Base-by-base conservation (phyloP, 371 early-diverging fungal genomes). In the Sporodiniella umbellata region DNA sequence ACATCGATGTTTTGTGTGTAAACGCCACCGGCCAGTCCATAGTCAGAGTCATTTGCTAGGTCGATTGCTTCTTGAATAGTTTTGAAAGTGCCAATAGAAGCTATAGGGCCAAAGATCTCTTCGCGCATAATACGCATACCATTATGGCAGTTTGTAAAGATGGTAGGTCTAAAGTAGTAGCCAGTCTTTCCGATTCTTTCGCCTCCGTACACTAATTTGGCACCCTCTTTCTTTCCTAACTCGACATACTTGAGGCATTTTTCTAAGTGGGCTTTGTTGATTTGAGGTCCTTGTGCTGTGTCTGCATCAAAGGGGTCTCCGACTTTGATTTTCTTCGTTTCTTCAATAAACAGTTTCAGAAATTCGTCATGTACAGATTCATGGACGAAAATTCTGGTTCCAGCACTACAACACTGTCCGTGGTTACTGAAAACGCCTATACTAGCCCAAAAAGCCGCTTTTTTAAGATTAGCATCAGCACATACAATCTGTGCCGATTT, bases 41-140 rank as follows among this genome's bases (percentile, higher is more conserved):
- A 95, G 19, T 74, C 71, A 24, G 87, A 84, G 43, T 83, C 79
- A 65, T 92, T 89, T 43, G 92, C 93, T 1, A 78, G 66, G 33
- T 74, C 79, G 24, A 94, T 71, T 4, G 83, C 94, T 52, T 93
- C 93, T 17, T 92, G 88, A 5, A 87, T 58, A 1, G 73, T 74
- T 43, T 75, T 78, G 62, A 94, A 93, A 25, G 86, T 86, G 50
- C 75, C 71, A 37, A 94, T 86, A 23, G 82, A 76, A 10, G 89
- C 81, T 4, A 96, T 94, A 0, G 96, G 96, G 2, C 96, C 96
- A 79, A 96, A 96, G 51, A 95, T 85, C 64, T 96, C 96, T 52
- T 94, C 89, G 26, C 72, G 75, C 61, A 87, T 87, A 23, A 96
- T 66, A 6, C 70, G 68, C 67, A 84, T 81, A 23, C 62, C 61